Percentiles rank a stretch among this genome's conserved stretches.
Evolutionary conservation across 2,329 filamentous ascomycete species (phyloP).

Genomic region (Sarocladium strictum): DNA sequence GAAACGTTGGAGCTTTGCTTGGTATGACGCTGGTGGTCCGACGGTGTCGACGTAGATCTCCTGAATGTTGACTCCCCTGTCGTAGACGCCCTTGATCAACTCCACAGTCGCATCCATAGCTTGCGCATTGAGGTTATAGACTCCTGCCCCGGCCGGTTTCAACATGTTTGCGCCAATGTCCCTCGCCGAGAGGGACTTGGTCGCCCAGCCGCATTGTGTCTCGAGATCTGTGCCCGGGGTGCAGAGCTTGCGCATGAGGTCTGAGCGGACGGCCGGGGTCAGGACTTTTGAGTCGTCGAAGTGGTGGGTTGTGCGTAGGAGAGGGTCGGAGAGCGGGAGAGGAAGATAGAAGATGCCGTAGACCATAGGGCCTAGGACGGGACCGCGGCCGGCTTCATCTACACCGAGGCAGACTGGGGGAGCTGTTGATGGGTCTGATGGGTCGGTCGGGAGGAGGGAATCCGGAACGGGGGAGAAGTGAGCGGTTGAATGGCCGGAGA

Average conservation of each 20-base stretch:
- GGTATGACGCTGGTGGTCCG: slow-evolving; percentile 75
- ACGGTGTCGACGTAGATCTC: slow-evolving; percentile 97
- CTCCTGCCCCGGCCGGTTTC: slow-evolving; percentile 37
- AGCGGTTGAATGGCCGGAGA: slow-evolving; percentile 62
- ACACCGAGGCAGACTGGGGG: slow-evolving; percentile 70
- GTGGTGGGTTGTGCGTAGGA: slow-evolving; percentile 68
- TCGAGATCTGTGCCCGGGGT: slow-evolving; percentile 46
- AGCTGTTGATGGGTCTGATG: slow-evolving; percentile 26
- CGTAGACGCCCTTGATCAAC: slow-evolving; percentile 72
- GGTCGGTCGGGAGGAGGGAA: slow-evolving; percentile 43
- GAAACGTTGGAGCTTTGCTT: slow-evolving; percentile 73
- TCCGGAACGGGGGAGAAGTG: slow-evolving; percentile 66
- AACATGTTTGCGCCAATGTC: slow-evolving; percentile 80
- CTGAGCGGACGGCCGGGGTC: slow-evolving; percentile 69
- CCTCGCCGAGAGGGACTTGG: slow-evolving; percentile 71
- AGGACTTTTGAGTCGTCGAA: slow-evolving; percentile 96
- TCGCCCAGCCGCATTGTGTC: slow-evolving; percentile 71
- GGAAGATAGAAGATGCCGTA: slow-evolving; percentile 73
- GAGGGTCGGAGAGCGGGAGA: slow-evolving; percentile 58
- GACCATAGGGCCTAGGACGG: slow-evolving; percentile 80
- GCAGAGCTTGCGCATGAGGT: slow-evolving; percentile 66
- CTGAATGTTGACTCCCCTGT: slow-evolving; percentile 70
- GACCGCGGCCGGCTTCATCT: slow-evolving; percentile 89
- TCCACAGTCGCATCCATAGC: slow-evolving; percentile 87
- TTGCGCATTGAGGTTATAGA: slow-evolving; percentile 92